Evolutionary conservation across 2,329 filamentous ascomycete genomes (phyloP), one percentile per base, ranked within the genome.

Genomic region (Shiraia sp.): DNA sequence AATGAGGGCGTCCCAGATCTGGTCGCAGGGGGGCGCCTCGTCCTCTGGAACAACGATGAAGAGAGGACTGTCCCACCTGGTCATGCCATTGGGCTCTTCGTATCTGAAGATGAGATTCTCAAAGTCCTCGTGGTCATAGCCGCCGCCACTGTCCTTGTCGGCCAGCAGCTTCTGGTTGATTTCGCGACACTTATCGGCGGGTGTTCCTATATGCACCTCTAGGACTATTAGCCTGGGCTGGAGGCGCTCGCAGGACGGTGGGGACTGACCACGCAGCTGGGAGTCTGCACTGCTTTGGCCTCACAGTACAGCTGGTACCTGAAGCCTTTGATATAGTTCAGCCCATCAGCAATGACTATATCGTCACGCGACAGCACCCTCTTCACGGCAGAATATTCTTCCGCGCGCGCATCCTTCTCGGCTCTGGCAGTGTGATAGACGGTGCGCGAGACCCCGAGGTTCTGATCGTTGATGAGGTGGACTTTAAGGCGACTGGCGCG

Each of bases 301-400:
- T 93, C 88, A 72, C 88, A 92, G 68, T 86, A 86, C 15, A 95
- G 75, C 74, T 95, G 88, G 66, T 95, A 95, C 34, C 89, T 79
- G 81, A 88, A 93, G 26, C 88, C 89, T 69, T 93, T 93, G 72
- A 95, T 95, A 71, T 93, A 95, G 70, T 93, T 93, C 46, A 88
- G 73, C 1, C 85, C 83, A 65, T 95, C 88, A 12, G 90, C 80
- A 32, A 95, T 81, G 37, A 93, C 87, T 43, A 95, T 83, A 60
- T 89, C 86, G 58, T 82, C 82, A 42, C 83, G 79, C 46, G 80
- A 83, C 22, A 95, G 76, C 34, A 84, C 79, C 30, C 88, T 79
- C 75, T 92, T 92, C 32, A 92, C 85, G 46, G 88, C 87, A 46
- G 80, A 88, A 66, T 87, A 89, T 40, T 89, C 76, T 29, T 82